These are phyloP conservation scores for Coniochaeta pulveracea DNA, from an alignment of 2,329 filamentous ascomycete genomes.

Conservation along the genomic window DNA sequence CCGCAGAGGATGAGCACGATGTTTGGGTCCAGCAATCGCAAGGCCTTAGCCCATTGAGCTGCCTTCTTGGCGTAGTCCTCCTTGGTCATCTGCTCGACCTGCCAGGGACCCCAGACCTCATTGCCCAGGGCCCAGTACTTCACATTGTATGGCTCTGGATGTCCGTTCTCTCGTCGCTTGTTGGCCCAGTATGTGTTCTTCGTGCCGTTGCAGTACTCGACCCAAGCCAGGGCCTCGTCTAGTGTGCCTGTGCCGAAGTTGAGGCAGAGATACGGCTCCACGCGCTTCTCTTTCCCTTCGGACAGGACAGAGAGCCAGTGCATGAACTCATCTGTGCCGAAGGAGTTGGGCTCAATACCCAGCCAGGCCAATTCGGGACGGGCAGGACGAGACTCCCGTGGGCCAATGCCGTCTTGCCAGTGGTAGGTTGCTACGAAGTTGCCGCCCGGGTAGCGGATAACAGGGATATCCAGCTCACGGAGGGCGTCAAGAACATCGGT, in stretches of 20 bases:
- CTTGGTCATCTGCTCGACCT: conserved; percentile 57
- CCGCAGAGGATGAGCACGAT: conserved; percentile 65
- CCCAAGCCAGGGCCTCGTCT: conserved; percentile 54
- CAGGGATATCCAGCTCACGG: conserved; percentile 62
- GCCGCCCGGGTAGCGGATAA: conserved; percentile 71
- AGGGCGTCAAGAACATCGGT: conserved; percentile 67
- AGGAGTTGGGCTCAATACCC: conserved; percentile 64
- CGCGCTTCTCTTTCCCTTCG: conserved; percentile 42
- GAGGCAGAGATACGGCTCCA: conserved; percentile 68
- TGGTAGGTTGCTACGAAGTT: conserved; percentile 82
- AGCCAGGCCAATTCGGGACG: conserved; percentile 71
- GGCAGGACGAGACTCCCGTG: conserved; percentile 53
- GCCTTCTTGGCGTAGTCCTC: conserved; percentile 58
- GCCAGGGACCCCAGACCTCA: conserved; percentile 56
- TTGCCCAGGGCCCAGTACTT: conserved; percentile 85
- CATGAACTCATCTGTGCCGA: conserved; percentile 82
- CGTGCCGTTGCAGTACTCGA: conserved; percentile 79
- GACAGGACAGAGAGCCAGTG: conserved; percentile 64
- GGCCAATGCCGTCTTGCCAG: conserved; percentile 74
- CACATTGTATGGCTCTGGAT: conserved; percentile 64
- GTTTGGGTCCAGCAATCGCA: conserved; percentile 59
- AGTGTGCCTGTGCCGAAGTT: conserved; percentile 69
- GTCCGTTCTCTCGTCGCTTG: conserved; percentile 63
- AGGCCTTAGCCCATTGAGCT: conserved; percentile 60
- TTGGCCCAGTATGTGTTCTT: conserved; percentile 74